Conservation (phyloP, 768 basidiomycete species). For the Amanita subjunquillea region DNA sequence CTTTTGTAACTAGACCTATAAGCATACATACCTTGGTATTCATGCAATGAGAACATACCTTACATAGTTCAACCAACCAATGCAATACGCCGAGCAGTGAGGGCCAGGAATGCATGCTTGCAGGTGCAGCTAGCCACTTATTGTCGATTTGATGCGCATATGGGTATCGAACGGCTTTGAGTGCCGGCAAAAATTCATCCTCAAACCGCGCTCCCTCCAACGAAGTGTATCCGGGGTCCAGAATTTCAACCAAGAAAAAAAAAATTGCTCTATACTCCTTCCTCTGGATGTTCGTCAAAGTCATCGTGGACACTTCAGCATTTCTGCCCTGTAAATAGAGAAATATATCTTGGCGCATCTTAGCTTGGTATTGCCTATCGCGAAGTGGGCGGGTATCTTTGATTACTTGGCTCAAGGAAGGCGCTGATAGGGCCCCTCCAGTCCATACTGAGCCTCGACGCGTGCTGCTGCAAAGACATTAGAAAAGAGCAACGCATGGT, state of each 20-base stretch:
- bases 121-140: conserved; percentile 82
- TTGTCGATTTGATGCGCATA: conserved; percentile 69
- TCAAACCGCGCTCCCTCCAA: conserved; percentile 46
- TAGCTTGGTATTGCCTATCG: conserved; percentile 60
- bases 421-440: conserved; percentile 41
- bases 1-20: conserved; percentile 20
- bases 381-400: conserved; percentile 77
- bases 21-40: conserved; percentile 16
- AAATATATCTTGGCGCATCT: conserved; percentile 71
- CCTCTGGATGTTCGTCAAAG: conserved; percentile 67
- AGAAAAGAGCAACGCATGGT: conserved; percentile 6
- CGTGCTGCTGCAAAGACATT: conserved; percentile 36
- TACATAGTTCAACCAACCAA: conserved; percentile 84
- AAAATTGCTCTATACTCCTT: conserved; percentile 86
- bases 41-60: conserved; percentile 37
- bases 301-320: conserved; percentile 58
- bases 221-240: conserved; percentile 64
- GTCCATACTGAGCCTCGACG: conserved; percentile 73
- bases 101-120: conserved; percentile 90
- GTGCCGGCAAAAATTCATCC: conserved; percentile 70
- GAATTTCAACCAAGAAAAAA: conserved; percentile 56
- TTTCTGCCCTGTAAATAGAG: conserved; percentile 57
- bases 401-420: conserved; percentile 32
- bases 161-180: conserved; percentile 78
- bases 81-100: conserved; percentile 78